phyloP scores from a whole-genome alignment of 1,284 basidiomycete genomes.

The Neonothopanus nambi region DNA sequence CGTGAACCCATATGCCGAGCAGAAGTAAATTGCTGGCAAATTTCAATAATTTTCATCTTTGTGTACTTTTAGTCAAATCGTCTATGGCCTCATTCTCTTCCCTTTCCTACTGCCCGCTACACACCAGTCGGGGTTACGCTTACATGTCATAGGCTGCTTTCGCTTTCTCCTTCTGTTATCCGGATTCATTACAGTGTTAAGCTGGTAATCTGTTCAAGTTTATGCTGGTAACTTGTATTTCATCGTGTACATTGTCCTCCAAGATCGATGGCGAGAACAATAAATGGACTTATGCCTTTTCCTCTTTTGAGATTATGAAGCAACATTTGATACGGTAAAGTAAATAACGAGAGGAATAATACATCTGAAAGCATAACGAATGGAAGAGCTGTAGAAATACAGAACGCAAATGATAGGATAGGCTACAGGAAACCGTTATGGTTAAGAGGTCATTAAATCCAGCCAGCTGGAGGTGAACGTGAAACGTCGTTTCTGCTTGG shows the following conservation, averaged over 20 bases:
- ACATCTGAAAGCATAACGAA: too few relatives aligned
- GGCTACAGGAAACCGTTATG: neutral
- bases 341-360: neutral
- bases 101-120: constrained; percentile 14
- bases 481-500: constrained; percentile 25
- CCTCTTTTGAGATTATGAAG: too few relatives aligned
- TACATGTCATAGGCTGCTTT: neutral
- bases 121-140: constrained; percentile 17
- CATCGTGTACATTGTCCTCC: constrained; percentile 16
- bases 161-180: constrained; percentile 3
- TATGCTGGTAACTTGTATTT: constrained; percentile 17
- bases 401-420: too few relatives aligned
- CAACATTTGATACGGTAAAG: too few relatives aligned
- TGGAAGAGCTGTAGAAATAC: neutral
- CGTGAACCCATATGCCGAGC: constrained; percentile 77
- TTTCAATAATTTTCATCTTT: constrained; percentile 18
- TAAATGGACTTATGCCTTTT: constrained; percentile 1
- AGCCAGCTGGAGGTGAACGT: constrained; percentile 45
- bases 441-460: constrained; percentile 39
- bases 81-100: constrained; percentile 1
- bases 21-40: constrained; percentile 29
- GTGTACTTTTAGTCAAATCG: constrained; percentile 27
- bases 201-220: constrained; percentile 9
- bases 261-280: constrained; percentile 7
- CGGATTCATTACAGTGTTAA: constrained; percentile 9